These are phyloP conservation scores for Phytopythium sindhum DNA, from an alignment of 352 stramenopile genomes.

Conservation along the genomic window DNA sequence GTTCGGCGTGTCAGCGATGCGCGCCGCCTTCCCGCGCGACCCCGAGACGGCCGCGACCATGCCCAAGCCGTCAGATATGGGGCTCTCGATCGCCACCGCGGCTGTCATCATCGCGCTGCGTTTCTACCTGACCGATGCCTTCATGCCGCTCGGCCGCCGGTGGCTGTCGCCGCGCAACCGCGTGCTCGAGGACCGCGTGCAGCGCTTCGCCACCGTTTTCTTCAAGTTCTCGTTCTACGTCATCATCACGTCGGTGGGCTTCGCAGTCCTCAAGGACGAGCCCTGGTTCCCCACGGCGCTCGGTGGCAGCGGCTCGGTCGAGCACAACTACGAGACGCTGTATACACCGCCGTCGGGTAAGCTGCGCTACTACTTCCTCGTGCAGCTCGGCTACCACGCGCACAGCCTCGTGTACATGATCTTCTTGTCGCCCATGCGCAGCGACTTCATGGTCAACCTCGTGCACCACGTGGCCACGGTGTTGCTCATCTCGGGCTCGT, in stretches of 20 bases:
- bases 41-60: conserved; percentile 14
- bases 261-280: conserved; percentile 43
- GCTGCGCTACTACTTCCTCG: conserved; percentile 47
- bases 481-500: conserved; percentile 54
- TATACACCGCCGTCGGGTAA: conserved; percentile 23
- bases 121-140: conserved; percentile 18
- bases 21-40: conserved; percentile 27
- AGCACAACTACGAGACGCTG: conserved; percentile 25
- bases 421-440: conserved; percentile 49
- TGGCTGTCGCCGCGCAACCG: conserved; percentile 25
- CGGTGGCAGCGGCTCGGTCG: conserved; percentile 31
- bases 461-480: conserved; percentile 58
- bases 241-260: conserved; percentile 29
- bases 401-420: conserved; percentile 58
- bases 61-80: conserved; percentile 25
- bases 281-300: conserved; percentile 44
- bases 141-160: conserved; percentile 22
- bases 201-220: conserved; percentile 32
- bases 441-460: conserved; percentile 62
- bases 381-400: conserved; percentile 55
- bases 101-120: conserved; percentile 26
- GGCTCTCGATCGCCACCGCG: conserved; percentile 21
- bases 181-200: conserved; percentile 22
- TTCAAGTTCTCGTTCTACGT: conserved; percentile 41
- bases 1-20: conserved; percentile 32